A percentile compares a stretch with the other conserved stretches of the same genome.
phyloP scores from a whole-genome alignment of 805 yeast species.

The Candida boleticola region DNA sequence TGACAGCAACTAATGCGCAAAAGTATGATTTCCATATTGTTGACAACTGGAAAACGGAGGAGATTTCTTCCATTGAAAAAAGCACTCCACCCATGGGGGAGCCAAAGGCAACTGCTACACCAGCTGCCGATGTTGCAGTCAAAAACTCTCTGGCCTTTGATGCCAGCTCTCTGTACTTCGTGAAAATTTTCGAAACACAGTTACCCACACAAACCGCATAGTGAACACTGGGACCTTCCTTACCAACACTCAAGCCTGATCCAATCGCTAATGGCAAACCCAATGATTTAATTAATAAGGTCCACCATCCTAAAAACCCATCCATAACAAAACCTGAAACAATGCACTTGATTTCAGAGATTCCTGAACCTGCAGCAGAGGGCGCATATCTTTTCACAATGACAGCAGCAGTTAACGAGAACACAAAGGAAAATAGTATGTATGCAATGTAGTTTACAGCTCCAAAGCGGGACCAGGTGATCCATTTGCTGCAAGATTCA shows the following conservation, averaged over 20 bases:
- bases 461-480: slow-evolving; percentile 51
- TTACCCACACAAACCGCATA: slow-evolving; percentile 97
- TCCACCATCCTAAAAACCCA: slow-evolving; percentile 72
- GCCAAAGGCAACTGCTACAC: slow-evolving; percentile 98
- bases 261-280: slow-evolving; percentile 90
- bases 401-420: slow-evolving; percentile 65
- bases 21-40: slow-evolving; percentile 91
- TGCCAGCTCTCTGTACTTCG: slow-evolving; percentile 44
- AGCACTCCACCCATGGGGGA: slow-evolving; percentile 96
- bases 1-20: slow-evolving; percentile 85
- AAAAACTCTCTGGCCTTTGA: slow-evolving; percentile 56
- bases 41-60: slow-evolving; percentile 66
- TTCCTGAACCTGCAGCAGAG: slow-evolving; percentile 95
- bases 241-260: slow-evolving; percentile 90
- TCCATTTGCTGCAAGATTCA: slow-evolving; percentile 64
- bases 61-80: slow-evolving; percentile 89
- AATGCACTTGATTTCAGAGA: slow-evolving; percentile 92
- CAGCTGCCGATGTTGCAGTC: slow-evolving; percentile 94
- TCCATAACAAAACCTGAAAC: slow-evolving; percentile 83
- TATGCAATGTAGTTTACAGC: slow-evolving; percentile 56
- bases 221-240: slow-evolving; percentile 98
- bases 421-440: slow-evolving; percentile 53
- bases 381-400: slow-evolving; percentile 76
- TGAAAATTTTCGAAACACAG: slow-evolving; percentile 58
- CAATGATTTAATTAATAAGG: slow-evolving; percentile 70